phyloP scores from a whole-genome alignment of 148 eudicot species.

The Rhododendron kiyosumense region DNA sequence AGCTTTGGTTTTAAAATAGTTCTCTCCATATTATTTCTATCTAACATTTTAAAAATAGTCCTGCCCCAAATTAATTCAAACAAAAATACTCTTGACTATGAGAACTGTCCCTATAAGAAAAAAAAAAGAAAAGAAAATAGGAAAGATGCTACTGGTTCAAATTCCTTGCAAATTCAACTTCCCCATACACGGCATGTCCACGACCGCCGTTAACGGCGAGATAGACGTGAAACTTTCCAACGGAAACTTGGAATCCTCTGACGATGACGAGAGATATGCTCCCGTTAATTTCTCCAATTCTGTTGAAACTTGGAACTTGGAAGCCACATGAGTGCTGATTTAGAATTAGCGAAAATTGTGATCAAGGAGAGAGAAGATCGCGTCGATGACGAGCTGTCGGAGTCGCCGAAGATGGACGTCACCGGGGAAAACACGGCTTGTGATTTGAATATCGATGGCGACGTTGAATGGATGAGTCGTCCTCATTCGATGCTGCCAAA shows the following conservation, averaged over 20 bases:
- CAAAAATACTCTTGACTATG: no score
- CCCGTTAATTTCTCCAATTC: conserved; percentile 1
- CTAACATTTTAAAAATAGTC: no score
- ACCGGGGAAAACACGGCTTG: not conserved
- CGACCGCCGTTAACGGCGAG: not conserved
- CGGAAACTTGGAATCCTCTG: not conserved
- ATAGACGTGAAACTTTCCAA: not conserved
- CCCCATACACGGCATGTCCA: no score
- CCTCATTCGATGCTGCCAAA: conserved; percentile 56
- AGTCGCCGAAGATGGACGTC: not conserved
- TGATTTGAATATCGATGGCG: not conserved
- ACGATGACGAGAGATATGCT: not conserved
- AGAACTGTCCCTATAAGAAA: no score
- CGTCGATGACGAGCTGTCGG: not conserved
- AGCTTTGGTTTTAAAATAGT: no score
- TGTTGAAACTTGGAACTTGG: not conserved
- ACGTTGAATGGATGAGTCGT: conserved; percentile 11
- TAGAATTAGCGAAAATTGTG: conserved; percentile 6
- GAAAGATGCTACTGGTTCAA: no score
- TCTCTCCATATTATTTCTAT: no score
- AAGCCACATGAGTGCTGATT: no score
- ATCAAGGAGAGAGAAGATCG: not conserved
- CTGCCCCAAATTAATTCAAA: no score
- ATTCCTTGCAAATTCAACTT: no score
- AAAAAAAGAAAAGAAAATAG: no score